Evolutionary conservation across 2,329 filamentous ascomycete species (phyloP), one percentile per base, ranked within the genome.

Genomic region (Seiridium unicorne): DNA sequence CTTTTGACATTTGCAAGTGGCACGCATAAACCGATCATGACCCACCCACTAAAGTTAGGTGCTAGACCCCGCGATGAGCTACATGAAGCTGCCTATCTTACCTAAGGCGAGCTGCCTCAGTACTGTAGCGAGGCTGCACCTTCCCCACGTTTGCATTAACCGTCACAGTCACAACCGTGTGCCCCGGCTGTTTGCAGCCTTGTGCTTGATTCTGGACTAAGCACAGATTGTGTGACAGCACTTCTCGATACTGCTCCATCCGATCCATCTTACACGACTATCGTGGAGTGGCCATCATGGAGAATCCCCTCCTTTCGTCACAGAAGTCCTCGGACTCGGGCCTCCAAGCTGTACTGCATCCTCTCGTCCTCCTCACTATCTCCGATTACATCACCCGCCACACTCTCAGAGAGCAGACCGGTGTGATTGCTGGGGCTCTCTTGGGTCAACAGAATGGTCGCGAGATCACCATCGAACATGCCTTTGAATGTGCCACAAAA

Each of bases 301-400:
- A 79, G 60, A 88, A 87, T 67, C 79, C 86, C 57, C 81, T 91
- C 63, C 73, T 92, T 51, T 91, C 89, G 5, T 82, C 81, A 60
- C 83, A 87, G 69, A 89, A 87, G 75, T 83, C 86, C 66, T 84
- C 84, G 47, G 91, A 95, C 74, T 89, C 89, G 26, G 86, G 87
- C 55, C 86, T 96, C 49, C 89, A 92, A 65, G 87, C 93, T 59
- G 87, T 93, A 68, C 86, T 99, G 18, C 95, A 99, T 71, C 95
- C 95, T 34, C 88, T 99, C 54, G 93, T 97, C 57, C 89, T 98
- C 66, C 91, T 99, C 77, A 96, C 91, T 65, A 95, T 99, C 69
- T 97, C 94, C 67, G 95, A 99, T 76, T 96, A 96, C 74, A 93
- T 98, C 74, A 96, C 94, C 61, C 87, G 95, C 62, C 93, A 97